A percentile compares a stretch with the other conserved stretches of the same genome.
phyloP scores from a whole-genome alignment of 305 asterid species.

The Coffea humblotiana region DNA sequence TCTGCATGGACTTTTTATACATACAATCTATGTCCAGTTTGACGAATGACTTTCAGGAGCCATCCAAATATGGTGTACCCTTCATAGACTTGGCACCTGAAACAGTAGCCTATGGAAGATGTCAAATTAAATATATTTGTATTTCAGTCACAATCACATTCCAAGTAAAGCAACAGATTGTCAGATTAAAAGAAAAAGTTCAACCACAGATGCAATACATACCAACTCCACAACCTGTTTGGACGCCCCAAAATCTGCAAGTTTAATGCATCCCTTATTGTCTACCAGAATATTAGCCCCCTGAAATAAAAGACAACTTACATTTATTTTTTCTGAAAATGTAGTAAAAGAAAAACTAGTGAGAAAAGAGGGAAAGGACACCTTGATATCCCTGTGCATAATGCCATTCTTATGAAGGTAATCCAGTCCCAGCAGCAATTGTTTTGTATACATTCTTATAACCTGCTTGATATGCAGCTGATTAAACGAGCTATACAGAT shows the following conservation, averaged over 20 bases:
- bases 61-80: slow-evolving; percentile 99
- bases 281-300: slow-evolving; percentile 97
- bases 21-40: slow-evolving; percentile 99
- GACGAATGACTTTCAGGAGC: slow-evolving; percentile 99
- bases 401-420: slow-evolving; percentile 85
- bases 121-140: slow-evolving; percentile 24
- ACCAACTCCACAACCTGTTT: slow-evolving; percentile 91
- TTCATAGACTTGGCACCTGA: slow-evolving; percentile 98
- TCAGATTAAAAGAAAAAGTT: slow-evolving; percentile 2
- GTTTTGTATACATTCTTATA: slow-evolving; percentile 86
- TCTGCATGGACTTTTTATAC: slow-evolving; percentile 28
- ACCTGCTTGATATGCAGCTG: slow-evolving; percentile 48
- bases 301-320: slow-evolving; percentile 31
- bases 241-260: slow-evolving; percentile 97
- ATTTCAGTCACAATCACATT: neutral
- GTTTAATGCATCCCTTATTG: slow-evolving; percentile 90
- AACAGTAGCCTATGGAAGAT: slow-evolving; percentile 73
- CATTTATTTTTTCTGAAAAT: neutral
- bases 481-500: neutral
- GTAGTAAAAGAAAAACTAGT: neutral
- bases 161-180: slow-evolving; percentile 13
- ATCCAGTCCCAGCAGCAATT: slow-evolving; percentile 72
- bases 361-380: slow-evolving; percentile 21
- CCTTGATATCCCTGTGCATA: slow-evolving; percentile 96
- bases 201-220: slow-evolving; percentile 21